Base-by-base conservation (phyloP, 2,329 filamentous ascomycete genomes). In the Mycosphaerella arachidis region DNA sequence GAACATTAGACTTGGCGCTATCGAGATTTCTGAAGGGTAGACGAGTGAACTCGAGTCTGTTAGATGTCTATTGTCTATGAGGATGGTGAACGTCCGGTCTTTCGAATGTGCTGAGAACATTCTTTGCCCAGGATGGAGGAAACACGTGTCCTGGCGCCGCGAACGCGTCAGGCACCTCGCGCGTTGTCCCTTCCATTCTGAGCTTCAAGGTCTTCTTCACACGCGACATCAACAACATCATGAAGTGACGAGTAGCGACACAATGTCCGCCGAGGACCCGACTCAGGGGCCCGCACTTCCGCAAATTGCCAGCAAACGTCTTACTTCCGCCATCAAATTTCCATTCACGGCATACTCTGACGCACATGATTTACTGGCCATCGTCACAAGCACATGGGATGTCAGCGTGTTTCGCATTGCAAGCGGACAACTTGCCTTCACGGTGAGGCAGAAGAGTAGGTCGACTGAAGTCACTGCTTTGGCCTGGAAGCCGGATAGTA, bases 331-430 rank as follows among this genome's bases (percentile, higher is more conserved):
- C 27, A 80, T 85, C 24, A 79, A 83, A 40, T 76, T 80, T 37
- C 78, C 80, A 51, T 82, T 88, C 54, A 80, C 93, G 35, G 82
- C 86, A 29, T 91, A 89, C 74, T 96, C 91, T 74, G 91, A 92
- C 16, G 88, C 87, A 8, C 90, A 96, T 78, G 91, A 97, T 75
- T 81, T 97, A 50, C 81, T 89, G n/a, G 87, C 88, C 5, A 81
- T 92, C 12, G 89, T 89, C 12, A 84, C 82, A n/a, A 48, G 64
- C 82, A 16, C 84, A 86, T 61, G 85, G 85, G 85, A 86, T 53
- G 78, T 97, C 18, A 82, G 88, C 66, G 86, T 96, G 48, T 92
- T 89, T 75, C 84, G 93, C 53, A 83, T 92, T 16, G 90, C 92
- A 16, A 91, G 89, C 62, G 88, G 88, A 1, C 91, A 97, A 68